Base-by-base conservation (phyloP, 805 yeast genomes). In the Diddensiella caesifluorescens region DNA sequence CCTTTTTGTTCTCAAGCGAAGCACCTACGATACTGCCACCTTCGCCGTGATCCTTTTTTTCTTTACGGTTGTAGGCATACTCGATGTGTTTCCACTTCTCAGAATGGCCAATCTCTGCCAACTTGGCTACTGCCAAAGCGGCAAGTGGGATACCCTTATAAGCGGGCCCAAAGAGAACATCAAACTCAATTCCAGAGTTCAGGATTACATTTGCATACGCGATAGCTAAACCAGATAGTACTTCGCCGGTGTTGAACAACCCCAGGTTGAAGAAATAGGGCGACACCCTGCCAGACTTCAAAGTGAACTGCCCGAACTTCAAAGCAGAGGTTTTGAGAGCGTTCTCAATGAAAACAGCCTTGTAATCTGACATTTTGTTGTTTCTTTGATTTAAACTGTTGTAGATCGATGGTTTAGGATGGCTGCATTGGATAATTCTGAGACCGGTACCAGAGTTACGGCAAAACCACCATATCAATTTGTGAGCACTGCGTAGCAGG, bases 261-360 rank as follows among this genome's bases (percentile, higher is more conserved):
- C 97, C 97, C 65, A 87, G 67, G 67, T 89, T 89, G 76, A 90
- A 89, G 59, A 92, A 90, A 64, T 92, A 90, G 38, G 98, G 98
- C n/a, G 97, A 89, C 45, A 69, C 66, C 55, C 98, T 78, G 19
- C 97, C 97, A 1, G 94, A 82, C 64, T 90, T 90, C 61, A 90
- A 74, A 10, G 95, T 87, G 74, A 86, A 90, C 38, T 73, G 63
- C 39, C 97, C 97, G 61, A 90, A 92, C 59, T 80, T 78, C 54
- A 90, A 73, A 12, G 97, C 95, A 52, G 81, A 69, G 42, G 83
- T 75, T 53, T 81, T 85, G 51, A 89, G 69, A 19, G 98, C 95
- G 50, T 79, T 74, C 57, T 87, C 84, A 43, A 90, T 71, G 59
- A 90, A 87, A 20, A 15, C 27, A 9, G 37, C 22, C 18, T 38